A percentile compares a stretch with the other conserved stretches of the same genome.
phyloP scores from a whole-genome alignment of 192 early-diverging fungal genomes.

The Podila horticola region DNA sequence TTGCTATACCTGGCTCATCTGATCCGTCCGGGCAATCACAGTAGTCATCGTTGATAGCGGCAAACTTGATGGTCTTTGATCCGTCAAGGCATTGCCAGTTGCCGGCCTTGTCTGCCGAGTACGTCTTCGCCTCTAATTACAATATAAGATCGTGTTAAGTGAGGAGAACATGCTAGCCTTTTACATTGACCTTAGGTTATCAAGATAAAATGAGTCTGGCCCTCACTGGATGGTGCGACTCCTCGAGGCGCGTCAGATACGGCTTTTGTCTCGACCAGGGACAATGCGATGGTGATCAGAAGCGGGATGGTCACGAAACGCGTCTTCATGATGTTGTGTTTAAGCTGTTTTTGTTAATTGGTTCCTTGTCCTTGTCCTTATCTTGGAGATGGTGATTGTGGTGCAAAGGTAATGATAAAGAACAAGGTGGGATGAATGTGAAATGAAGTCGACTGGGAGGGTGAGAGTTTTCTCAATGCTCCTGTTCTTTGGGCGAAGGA shows the following conservation, averaged over 20 bases:
- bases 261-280: slow-evolving; percentile 12
- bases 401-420: too few relatives aligned
- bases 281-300: slow-evolving; percentile 18
- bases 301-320: slow-evolving; percentile 15
- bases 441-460: too few relatives aligned
- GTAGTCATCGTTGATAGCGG: slow-evolving; percentile 94
- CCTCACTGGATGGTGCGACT: slow-evolving; percentile 38
- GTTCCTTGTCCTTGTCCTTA: too few relatives aligned
- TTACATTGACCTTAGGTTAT: too few relatives aligned
- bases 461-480: too few relatives aligned
- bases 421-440: too few relatives aligned
- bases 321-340: slow-evolving; percentile 8
- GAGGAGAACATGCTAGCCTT: too few relatives aligned
- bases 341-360: too few relatives aligned
- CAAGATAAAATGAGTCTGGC: too few relatives aligned
- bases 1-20: slow-evolving; percentile 87
- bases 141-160: background rate
- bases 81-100: slow-evolving; percentile 82
- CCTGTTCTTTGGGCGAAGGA: too few relatives aligned
- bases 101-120: slow-evolving; percentile 13
- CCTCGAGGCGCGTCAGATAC: slow-evolving; percentile 11
- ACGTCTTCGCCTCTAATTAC: slow-evolving; percentile 22
- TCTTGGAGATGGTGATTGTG: too few relatives aligned
- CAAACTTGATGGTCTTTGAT: slow-evolving; percentile 71
- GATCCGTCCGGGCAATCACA: slow-evolving; percentile 96